Evolutionary conservation across 192 early-diverging fungal species (phyloP).

Genomic region (Backusella tuberculispora): DNA sequence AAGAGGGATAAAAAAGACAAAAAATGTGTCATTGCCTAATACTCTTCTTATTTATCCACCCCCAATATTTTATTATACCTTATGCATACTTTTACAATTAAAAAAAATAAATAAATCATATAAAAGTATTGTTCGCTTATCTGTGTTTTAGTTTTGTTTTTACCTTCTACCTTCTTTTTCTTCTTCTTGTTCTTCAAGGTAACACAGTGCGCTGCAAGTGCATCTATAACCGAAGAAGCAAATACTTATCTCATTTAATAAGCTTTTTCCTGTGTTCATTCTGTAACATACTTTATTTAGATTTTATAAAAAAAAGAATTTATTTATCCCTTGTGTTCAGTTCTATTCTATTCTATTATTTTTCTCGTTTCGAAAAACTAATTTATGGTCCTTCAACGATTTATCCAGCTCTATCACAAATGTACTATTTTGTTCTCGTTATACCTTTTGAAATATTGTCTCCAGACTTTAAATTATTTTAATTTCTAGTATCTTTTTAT

Average conservation of each 20-base stretch:
- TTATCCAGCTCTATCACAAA: too few relatives aligned
- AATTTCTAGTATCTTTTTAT: too few relatives aligned
- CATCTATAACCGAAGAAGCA: neutral
- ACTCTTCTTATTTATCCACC: neutral
- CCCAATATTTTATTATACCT: neutral
- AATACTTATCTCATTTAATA: constrained; percentile 4
- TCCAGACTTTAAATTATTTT: too few relatives aligned
- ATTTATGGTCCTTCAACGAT: too few relatives aligned
- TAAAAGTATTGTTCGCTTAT: neutral
- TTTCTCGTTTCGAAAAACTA: too few relatives aligned
- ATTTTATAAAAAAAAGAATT: neutral
- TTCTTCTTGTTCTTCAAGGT: constrained; percentile 5
- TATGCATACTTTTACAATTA: neutral
- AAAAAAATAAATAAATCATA: neutral
- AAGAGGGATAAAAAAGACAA: constrained; percentile 22
- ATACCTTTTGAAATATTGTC: too few relatives aligned
- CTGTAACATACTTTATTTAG: constrained; percentile 1
- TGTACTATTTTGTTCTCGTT: too few relatives aligned
- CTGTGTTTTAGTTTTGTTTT: neutral
- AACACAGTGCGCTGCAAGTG: constrained; percentile 3
- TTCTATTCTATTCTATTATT: neutral
- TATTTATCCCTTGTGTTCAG: constrained; percentile 1
- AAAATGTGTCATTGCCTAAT: constrained; percentile 7
- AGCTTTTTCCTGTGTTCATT: neutral
- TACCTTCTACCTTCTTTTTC: neutral